phyloP scores from a whole-genome alignment of 2,329 filamentous ascomycete species.

The Ciborinia camelliae region DNA sequence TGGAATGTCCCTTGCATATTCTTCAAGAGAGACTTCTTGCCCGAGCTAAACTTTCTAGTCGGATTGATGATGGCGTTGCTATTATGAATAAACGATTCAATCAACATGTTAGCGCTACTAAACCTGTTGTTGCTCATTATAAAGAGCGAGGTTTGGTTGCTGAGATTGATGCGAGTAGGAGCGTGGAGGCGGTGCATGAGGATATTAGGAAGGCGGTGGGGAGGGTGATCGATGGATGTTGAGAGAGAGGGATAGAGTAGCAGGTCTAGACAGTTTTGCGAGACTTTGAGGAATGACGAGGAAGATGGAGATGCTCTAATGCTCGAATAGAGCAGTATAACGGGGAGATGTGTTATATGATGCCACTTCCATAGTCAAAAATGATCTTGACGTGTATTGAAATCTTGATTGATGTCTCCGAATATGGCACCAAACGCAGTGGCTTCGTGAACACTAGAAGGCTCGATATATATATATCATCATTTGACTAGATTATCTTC shows the following conservation, averaged over 20 bases:
- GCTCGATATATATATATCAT: background rate
- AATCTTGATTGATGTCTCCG: background rate
- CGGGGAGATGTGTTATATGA: background rate
- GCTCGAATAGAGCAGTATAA: background rate
- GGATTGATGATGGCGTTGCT: background rate
- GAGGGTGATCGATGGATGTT: background rate
- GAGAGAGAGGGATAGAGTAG: background rate
- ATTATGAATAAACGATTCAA: background rate
- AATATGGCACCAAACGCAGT: background rate
- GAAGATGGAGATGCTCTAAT: background rate
- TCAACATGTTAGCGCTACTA: background rate
- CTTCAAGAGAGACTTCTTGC: background rate
- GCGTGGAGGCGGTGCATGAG: background rate
- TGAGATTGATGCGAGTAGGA: slow-evolving; percentile 4
- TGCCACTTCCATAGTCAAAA: background rate
- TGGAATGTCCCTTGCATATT: background rate
- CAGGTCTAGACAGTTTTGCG: background rate
- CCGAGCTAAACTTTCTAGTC: background rate
- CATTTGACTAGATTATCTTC: background rate
- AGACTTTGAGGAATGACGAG: background rate
- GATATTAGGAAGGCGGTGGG: background rate
- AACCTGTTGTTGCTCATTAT: slow-evolving; percentile 12
- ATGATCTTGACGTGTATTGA: background rate
- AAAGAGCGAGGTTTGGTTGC: background rate
- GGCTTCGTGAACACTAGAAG: background rate